Evolutionary conservation across 1,139 yeast genomes (phyloP).

Genomic region (Arxiozyma slooffiae): DNA sequence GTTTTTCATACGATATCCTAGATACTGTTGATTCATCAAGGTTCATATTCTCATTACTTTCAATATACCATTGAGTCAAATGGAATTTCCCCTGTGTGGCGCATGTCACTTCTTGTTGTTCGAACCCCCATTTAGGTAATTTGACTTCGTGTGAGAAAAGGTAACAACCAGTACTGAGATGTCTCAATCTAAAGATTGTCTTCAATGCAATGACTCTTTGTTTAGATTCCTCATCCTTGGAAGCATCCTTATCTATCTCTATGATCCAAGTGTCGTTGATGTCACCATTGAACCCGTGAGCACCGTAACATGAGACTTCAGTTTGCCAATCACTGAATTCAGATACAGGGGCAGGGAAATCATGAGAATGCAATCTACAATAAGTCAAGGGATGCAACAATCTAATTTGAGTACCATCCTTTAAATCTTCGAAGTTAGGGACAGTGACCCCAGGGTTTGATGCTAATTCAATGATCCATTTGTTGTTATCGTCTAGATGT

Average conservation of each 20-base stretch:
- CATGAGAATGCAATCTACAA: slow-evolving; percentile 91
- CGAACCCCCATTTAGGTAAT: slow-evolving; percentile 93
- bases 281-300: slow-evolving; percentile 84
- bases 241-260: slow-evolving; percentile 60
- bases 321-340: slow-evolving; percentile 86
- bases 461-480: slow-evolving; percentile 71
- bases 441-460: slow-evolving; percentile 40
- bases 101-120: slow-evolving; percentile 93
- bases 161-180: slow-evolving; percentile 82
- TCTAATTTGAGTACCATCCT: slow-evolving; percentile 73
- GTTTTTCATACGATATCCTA: slow-evolving; percentile 50
- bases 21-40: slow-evolving; percentile 38
- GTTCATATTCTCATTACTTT: slow-evolving; percentile 51
- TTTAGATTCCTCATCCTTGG: slow-evolving; percentile 51
- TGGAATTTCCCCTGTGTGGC: slow-evolving; percentile 71
- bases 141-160: slow-evolving; percentile 78
- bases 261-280: slow-evolving; percentile 91
- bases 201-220: slow-evolving; percentile 64
- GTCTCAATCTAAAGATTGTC: slow-evolving; percentile 77
- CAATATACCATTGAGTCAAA: slow-evolving; percentile 81
- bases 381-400: slow-evolving; percentile 58
- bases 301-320: slow-evolving; percentile 89
- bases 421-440: slow-evolving; percentile 47
- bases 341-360: slow-evolving; percentile 85
- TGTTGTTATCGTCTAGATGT: slow-evolving; percentile 79